Base-by-base conservation (phyloP, 306 rosid species). In the Quercus agrifolia region DNA sequence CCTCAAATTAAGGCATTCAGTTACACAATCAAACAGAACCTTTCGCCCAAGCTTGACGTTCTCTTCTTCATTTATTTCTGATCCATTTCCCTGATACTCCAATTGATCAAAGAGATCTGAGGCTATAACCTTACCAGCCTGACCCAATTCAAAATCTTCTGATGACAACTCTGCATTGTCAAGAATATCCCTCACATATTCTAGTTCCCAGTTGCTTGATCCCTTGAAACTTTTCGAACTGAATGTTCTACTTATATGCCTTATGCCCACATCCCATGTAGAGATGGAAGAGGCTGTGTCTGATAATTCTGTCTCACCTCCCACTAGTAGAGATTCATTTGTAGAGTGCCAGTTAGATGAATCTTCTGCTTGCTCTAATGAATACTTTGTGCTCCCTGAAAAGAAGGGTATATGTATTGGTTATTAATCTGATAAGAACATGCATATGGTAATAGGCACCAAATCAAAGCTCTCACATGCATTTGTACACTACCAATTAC, bases 21-120 rank as follows among this genome's bases (percentile, higher is more conserved):
- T 81, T 63, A 91, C 88, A 33, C 67, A 86, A 79, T 92, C 95
- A 49, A 90, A 90, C 84, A 91, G 23, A 78, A 89, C 86, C 90
- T 88, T 92, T 75, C 88, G 81, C 74, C 80, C 80, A 17, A 83
- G 87, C 83, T 85, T 79, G 21, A 41, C 73, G 73, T 62, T 68
- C 77, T 87, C 98, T 51, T 85, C 83, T 73, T 70, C 80, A 9
- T 72, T 58, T 31, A 66, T 82, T 64, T 86, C 79, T 66, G 74
- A 64, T n/a, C 66, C 75, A 49, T 71, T 78, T 74, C 56, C 86
- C 18, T 58, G 80, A 71, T 74, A 86, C 83, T 91, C 94, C 83
- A 90, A 74, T 41, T 75, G 31, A 71, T 89, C 89, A 83, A 91
- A 89, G 61, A 90, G 85, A 85, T 72, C 84, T 72, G 95, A 85